Evolutionary conservation across 805 yeast genomes (phyloP), one percentile per base, ranked within the genome.

Genomic region (Candida ponderosae): DNA sequence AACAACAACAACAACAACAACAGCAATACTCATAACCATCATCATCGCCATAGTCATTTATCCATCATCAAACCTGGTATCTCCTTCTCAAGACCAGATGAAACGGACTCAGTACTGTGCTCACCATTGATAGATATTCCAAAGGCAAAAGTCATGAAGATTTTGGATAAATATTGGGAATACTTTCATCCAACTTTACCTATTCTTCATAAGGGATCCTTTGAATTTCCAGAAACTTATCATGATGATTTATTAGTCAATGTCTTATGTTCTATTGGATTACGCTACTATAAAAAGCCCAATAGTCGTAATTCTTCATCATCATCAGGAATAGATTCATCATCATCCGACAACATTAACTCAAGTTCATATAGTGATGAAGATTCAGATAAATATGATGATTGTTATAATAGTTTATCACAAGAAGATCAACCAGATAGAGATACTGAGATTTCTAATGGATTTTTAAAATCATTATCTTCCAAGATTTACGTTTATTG

Each of bases 101-200:
- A 11, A 9, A 6, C 14, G 6, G 6, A 24, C 11, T 24, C 13
- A n/a, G n/a, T n/a, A n/a, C n/a, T n/a, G n/a, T n/a, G n/a, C n/a
- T n/a, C 28, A 24, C 28, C 28, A 24, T 24, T 24, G 14, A 11
- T 8, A 13, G 13, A 2, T 24, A 24, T 11, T 24, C 11, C 14
- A 11, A 13, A 13, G 28, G n/a, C n/a, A n/a, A n/a, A n/a, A n/a
- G n/a, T n/a, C n/a, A n/a, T n/a, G n/a, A n/a, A n/a, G n/a, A n/a
- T 9, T 18, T 20, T 42, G n/a, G 37, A 34, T 5, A 30, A 36
- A 14, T 42, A 40, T 26, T 42, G 45, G 45, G 30, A 29, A 14
- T 34, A 37, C 20, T 36, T 42, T 31, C 39, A 38, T 16, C 39
- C 39, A 23, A 34, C 32, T 2, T 40, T 40, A 32, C 45, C 45